These are phyloP conservation scores for Globisporangium echinulatum DNA, from an alignment of 352 stramenopile species.

Conservation along the genomic window DNA sequence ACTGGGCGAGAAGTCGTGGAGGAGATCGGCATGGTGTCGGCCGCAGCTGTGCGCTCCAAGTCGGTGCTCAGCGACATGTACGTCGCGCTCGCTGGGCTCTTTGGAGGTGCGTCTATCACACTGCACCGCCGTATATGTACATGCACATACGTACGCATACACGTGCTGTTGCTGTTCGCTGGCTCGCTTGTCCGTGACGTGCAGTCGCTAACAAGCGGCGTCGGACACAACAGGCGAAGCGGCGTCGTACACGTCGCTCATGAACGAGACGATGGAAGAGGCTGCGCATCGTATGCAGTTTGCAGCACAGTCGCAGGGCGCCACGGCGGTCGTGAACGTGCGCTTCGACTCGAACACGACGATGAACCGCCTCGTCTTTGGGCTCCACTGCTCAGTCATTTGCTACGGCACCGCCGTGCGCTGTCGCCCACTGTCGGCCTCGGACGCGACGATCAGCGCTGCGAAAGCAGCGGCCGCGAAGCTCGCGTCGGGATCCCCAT, in stretches of 20 bases:
- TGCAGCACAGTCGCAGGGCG: conserved; percentile 59
- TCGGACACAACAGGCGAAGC: conserved; percentile 36
- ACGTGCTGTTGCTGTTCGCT: neutral
- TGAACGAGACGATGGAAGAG: conserved; percentile 81
- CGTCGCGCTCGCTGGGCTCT: conserved; percentile 56
- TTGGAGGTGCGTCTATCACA: conserved; percentile 35
- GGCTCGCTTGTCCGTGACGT: no score
- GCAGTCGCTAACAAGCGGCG: no score
- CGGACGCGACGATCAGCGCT: conserved; percentile 12
- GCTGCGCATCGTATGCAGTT: conserved; percentile 74
- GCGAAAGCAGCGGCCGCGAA: neutral
- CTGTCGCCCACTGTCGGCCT: conserved; percentile 21
- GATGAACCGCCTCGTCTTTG: conserved; percentile 83
- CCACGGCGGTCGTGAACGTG: conserved; percentile 73
- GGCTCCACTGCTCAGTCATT: conserved; percentile 73
- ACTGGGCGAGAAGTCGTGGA: conserved; percentile 61
- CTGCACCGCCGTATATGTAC: neutral
- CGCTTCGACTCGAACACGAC: conserved; percentile 82
- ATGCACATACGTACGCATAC: no score
- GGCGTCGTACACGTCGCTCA: conserved; percentile 67
- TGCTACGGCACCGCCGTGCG: conserved; percentile 75
- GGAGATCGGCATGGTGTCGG: conserved; percentile 71
- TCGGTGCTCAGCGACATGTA: conserved; percentile 82
- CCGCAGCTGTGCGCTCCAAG: conserved; percentile 73
- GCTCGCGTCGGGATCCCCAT: neutral